Percentiles rank a stretch among this genome's conserved stretches.
Conservation (phyloP, 805 yeast species). For the Kregervanrija delftensis region DNA sequence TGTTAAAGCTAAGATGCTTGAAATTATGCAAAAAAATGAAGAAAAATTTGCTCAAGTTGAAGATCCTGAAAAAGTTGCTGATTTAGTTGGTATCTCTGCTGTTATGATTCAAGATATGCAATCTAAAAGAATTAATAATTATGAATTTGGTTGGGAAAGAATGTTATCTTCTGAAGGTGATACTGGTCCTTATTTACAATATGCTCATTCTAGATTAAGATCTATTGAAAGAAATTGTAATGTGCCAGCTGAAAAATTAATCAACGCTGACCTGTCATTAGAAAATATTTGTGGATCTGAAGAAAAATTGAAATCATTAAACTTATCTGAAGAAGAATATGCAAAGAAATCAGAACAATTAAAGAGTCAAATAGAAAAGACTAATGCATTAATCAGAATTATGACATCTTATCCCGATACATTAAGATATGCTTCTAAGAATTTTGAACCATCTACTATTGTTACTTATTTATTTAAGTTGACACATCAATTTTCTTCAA, state of each 20-base stretch:
- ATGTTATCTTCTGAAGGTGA: conserved; percentile 98
- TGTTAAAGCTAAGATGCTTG: conserved; percentile 90
- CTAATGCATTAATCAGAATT: conserved; percentile 58
- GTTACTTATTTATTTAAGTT: conserved; percentile 90
- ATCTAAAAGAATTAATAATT: conserved; percentile 92
- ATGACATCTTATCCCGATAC: conserved; percentile 90
- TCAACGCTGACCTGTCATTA: conserved; percentile 24
- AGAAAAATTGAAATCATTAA: conserved; percentile 16
- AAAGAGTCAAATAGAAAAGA: conserved; percentile 25
- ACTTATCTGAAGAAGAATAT: conserved; percentile 22
- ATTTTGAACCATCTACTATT: conserved; percentile 86
- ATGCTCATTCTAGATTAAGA: conserved; percentile 94
- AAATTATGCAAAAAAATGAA: conserved; percentile 90
- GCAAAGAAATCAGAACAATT: conserved; percentile 26
- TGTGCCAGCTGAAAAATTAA: conserved; percentile 29
- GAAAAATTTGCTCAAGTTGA: conserved; percentile 88
- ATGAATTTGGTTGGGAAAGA: conserved; percentile 95
- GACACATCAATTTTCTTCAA: conserved; percentile 91
- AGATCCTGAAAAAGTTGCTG: conserved; percentile 92
- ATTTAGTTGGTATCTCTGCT: conserved; percentile 91
- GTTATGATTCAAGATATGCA: conserved; percentile 99
- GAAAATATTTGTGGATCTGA: conserved; percentile 26
- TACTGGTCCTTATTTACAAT: conserved; percentile 97
- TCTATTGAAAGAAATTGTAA: conserved; percentile 85
- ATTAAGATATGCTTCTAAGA: conserved; percentile 73